Percentiles rank a stretch among this genome's conserved stretches.
These are phyloP conservation scores for Penicillium malachiteum DNA, from an alignment of 495 filamentous ascomycete genomes.

Conservation along the genomic window DNA sequence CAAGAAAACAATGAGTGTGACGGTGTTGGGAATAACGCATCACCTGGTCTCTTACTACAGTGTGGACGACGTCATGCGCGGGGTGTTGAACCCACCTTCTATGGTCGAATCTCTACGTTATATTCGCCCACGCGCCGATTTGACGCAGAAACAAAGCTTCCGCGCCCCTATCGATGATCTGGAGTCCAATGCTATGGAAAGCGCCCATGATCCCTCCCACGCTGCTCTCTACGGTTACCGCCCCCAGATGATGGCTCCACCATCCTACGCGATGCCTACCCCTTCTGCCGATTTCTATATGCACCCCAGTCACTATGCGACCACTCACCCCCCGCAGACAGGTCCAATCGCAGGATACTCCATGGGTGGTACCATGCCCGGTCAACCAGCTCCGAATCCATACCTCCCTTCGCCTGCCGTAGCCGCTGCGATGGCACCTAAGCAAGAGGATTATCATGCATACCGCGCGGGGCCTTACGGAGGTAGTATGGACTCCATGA, in stretches of 20 bases:
- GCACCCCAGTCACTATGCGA: constrained; percentile 33
- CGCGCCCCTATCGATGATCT: constrained; percentile 64
- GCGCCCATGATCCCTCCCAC: constrained; percentile 37
- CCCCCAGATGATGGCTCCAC: constrained; percentile 37
- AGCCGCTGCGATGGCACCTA: constrained; percentile 28
- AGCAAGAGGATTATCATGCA: constrained; percentile 40
- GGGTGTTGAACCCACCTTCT: constrained; percentile 58
- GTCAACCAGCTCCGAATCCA: constrained; percentile 37
- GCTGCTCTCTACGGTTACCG: constrained; percentile 43
- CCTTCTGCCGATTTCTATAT: constrained; percentile 41
- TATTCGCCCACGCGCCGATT: constrained; percentile 55
- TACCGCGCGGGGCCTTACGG: constrained; percentile 38
- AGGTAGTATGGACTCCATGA: constrained; percentile 37
- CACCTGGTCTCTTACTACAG: constrained; percentile 90
- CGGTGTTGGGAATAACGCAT: constrained; percentile 64
- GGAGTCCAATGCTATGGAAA: constrained; percentile 45
- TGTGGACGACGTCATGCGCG: constrained; percentile 67
- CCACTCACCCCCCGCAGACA: constrained; percentile 37
- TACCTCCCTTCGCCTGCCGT: constrained; percentile 38
- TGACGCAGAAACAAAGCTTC: constrained; percentile 69
- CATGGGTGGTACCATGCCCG: constrained; percentile 33
- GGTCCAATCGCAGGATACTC: constrained; percentile 38
- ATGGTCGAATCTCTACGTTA: constrained; percentile 55
- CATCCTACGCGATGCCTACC: constrained; percentile 37
- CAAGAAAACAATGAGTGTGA: constrained; percentile 89